Conservation (phyloP, 129 eudicot species). For the Centrapalus pauciflorus region DNA sequence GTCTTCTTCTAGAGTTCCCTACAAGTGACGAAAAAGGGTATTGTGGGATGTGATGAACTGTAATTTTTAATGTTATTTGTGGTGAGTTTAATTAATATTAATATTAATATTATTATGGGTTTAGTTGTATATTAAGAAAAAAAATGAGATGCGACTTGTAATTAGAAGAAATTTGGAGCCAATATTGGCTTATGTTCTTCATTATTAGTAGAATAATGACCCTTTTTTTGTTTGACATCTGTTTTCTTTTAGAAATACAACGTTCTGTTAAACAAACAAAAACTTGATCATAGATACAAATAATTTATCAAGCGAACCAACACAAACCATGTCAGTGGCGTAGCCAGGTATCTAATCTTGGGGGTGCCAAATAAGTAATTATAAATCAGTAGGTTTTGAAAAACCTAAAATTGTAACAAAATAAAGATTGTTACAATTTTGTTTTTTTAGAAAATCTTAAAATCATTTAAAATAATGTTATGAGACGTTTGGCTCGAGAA, state of each 20-base stretch:
- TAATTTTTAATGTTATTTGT: constrained; percentile 16
- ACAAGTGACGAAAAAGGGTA: constrained; percentile 35
- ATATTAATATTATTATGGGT: constrained; percentile 10
- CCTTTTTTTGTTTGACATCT: neutral
- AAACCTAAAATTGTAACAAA: too few relatives aligned
- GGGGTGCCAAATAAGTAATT: too few relatives aligned
- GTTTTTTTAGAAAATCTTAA: too few relatives aligned
- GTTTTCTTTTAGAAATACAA: neutral
- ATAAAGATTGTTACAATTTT: too few relatives aligned
- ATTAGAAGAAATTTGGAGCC: constrained; percentile 23
- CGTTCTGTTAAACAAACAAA: too few relatives aligned
- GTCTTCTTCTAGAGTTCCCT: constrained; percentile 43
- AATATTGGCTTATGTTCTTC: constrained; percentile 27
- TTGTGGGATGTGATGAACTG: constrained; percentile 6
- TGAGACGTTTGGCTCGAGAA: too few relatives aligned
- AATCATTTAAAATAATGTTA: too few relatives aligned
- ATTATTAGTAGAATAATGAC: constrained; percentile 14
- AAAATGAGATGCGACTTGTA: constrained; percentile 15
- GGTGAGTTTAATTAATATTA: constrained; percentile 8
- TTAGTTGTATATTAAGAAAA: constrained; percentile 34
- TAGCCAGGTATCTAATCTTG: too few relatives aligned
- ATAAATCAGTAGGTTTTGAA: too few relatives aligned
- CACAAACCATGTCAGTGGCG: too few relatives aligned
- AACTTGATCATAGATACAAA: too few relatives aligned
- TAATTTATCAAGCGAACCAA: too few relatives aligned